Conservation (phyloP, 2,329 filamentous ascomycete species). For the Sporothrix pseudoabietina region DNA sequence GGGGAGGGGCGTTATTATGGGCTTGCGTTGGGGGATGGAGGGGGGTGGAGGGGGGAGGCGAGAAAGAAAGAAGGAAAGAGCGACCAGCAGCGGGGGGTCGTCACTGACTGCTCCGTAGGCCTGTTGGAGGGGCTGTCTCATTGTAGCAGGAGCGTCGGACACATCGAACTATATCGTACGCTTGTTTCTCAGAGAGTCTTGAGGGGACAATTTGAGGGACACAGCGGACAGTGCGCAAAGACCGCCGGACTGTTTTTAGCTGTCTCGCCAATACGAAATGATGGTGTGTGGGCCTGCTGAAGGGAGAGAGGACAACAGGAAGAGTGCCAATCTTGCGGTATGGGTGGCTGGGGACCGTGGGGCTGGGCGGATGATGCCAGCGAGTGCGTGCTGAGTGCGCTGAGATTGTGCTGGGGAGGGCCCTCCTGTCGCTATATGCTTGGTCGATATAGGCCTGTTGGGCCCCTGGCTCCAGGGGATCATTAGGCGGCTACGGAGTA, state of each 20-base stretch:
- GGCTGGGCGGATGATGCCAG: conserved; percentile 20
- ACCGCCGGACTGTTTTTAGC: not conserved
- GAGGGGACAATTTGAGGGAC: not conserved
- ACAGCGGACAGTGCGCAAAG: conserved; percentile 21
- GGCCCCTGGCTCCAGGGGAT: not conserved
- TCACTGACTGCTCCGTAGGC: not conserved
- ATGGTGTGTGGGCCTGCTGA: conserved; percentile 26
- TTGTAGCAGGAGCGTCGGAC: conserved; percentile 9
- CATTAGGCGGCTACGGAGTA: not conserved
- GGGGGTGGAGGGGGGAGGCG: conserved; percentile 7
- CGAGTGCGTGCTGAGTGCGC: not conserved
- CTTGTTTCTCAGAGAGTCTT: not conserved
- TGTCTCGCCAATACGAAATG: not conserved
- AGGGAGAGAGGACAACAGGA: not conserved
- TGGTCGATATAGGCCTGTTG: not conserved
- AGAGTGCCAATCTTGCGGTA: not conserved
- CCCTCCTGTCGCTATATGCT: not conserved
- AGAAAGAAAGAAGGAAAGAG: conserved; percentile 10
- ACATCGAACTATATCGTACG: conserved; percentile 3
- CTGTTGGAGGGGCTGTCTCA: conserved; percentile 27
- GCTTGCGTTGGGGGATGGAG: not conserved
- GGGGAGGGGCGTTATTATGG: conserved; percentile 1
- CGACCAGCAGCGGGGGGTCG: conserved; percentile 3
- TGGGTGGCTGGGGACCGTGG: not conserved
- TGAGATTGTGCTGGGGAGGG: not conserved